Conservation (phyloP, 768 basidiomycete species). For the Neoboletus magnificus region DNA sequence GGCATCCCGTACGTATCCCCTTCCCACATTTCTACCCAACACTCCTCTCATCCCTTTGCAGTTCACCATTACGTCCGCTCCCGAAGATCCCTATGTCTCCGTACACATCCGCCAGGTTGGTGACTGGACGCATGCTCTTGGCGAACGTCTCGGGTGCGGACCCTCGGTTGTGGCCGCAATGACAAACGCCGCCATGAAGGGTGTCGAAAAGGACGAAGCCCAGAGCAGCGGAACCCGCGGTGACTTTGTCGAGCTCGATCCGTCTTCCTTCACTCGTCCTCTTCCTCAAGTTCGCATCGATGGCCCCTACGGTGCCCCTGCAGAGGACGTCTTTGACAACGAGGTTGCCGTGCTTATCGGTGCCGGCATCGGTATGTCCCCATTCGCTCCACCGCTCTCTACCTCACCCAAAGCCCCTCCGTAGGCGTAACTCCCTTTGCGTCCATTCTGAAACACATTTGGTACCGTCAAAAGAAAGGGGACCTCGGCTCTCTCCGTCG, state of each 20-base stretch:
- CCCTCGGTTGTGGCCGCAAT: slow-evolving; percentile 73
- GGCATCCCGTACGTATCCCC: slow-evolving; percentile 82
- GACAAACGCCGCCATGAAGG: slow-evolving; percentile 77
- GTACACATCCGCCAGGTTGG: slow-evolving; percentile 93
- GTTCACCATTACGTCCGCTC: slow-evolving; percentile 95
- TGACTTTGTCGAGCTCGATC: slow-evolving; percentile 78
- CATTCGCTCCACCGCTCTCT: neutral
- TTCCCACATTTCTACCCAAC: neutral
- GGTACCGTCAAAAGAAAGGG: slow-evolving; percentile 85
- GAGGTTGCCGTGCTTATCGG: slow-evolving; percentile 91
- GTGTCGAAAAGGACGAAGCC: slow-evolving; percentile 57
- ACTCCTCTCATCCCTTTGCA: slow-evolving; percentile 26
- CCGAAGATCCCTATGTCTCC: slow-evolving; percentile 90
- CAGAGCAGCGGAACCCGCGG: slow-evolving; percentile 53
- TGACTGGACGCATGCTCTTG: slow-evolving; percentile 81
- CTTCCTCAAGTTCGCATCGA: slow-evolving; percentile 78
- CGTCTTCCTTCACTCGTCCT: slow-evolving; percentile 41
- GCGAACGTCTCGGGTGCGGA: slow-evolving; percentile 80
- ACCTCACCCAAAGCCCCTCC: neutral
- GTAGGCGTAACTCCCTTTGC: slow-evolving; percentile 91
- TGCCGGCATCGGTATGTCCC: slow-evolving; percentile 78
- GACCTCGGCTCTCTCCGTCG: slow-evolving; percentile 76
- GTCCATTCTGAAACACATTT: slow-evolving; percentile 92
- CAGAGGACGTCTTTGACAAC: slow-evolving; percentile 83
- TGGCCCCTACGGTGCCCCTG: slow-evolving; percentile 91